Conservation (phyloP, 352 stramenopile genomes). For the Phytophthora pistaciae region DNA sequence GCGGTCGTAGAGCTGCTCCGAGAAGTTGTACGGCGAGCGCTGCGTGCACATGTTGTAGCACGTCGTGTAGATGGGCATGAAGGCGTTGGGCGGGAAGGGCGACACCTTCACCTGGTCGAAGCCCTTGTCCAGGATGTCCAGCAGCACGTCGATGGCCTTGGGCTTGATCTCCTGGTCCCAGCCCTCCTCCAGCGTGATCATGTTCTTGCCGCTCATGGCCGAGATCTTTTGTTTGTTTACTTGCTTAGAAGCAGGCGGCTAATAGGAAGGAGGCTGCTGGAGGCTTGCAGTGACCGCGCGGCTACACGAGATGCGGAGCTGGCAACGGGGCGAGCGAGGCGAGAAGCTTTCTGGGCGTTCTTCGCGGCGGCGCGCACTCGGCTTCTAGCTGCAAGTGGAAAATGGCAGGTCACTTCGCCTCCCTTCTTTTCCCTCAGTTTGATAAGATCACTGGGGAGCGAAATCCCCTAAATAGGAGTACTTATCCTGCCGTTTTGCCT, state of each 20-base stretch:
- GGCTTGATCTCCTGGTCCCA: conserved; percentile 92
- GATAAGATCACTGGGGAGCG: conserved; percentile 27
- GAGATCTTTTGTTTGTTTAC: conserved; percentile 11
- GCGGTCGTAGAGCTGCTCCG: conserved; percentile 98
- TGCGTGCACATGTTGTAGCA: conserved; percentile 99
- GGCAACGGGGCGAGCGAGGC: not conserved
- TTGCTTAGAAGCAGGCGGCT: not conserved
- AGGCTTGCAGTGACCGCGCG: not conserved
- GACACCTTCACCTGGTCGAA: conserved; percentile 86
- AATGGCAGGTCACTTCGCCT: conserved; percentile 22
- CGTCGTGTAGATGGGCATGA: conserved; percentile 93
- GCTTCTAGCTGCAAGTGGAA: not conserved
- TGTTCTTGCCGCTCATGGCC: conserved; percentile 79
- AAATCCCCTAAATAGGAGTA: conserved; percentile 20
- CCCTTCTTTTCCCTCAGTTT: conserved; percentile 12
- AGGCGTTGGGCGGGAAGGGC: conserved; percentile 85
- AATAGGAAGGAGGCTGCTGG: too few relatives aligned
- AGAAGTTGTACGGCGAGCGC: conserved; percentile 99
- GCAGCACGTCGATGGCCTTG: conserved; percentile 90
- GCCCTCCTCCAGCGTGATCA: conserved; percentile 88
- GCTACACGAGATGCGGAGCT: not conserved
- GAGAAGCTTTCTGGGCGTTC: conserved; percentile 11
- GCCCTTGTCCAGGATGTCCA: conserved; percentile 87
- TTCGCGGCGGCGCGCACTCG: not conserved
- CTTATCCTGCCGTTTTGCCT: not conserved